phyloP scores from a whole-genome alignment of 768 basidiomycete genomes.

The Clavaria fumosa region DNA sequence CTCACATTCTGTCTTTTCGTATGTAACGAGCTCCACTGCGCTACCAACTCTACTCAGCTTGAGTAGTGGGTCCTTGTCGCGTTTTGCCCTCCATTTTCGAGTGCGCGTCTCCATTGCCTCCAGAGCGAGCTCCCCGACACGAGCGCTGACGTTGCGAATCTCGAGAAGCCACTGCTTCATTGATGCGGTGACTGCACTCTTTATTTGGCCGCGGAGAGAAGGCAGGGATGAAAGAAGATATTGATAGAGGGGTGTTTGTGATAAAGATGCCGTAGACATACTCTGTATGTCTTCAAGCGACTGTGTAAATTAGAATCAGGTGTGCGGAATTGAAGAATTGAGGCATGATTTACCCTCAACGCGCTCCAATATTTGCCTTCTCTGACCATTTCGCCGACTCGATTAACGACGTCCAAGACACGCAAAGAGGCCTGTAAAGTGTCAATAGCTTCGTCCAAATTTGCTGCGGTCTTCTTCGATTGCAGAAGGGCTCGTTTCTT shows the following conservation, averaged over 20 bases:
- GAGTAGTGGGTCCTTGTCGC: conserved; percentile 74
- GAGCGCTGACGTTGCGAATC: conserved; percentile 74
- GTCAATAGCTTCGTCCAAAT: conserved; percentile 94
- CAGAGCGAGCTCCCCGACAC: conserved; percentile 75
- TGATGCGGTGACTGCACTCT: conserved; percentile 85
- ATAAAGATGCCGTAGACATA: conserved; percentile 78
- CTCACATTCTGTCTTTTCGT: conserved; percentile 92
- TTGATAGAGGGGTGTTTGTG: conserved; percentile 85
- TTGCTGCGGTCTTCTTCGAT: conserved; percentile 82
- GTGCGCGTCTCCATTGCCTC: conserved; percentile 80
- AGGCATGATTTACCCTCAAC: conserved; percentile 55
- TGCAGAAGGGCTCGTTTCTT: conserved; percentile 87
- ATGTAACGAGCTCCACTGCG: conserved; percentile 80
- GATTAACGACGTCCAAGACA: conserved; percentile 82
- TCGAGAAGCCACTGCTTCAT: conserved; percentile 96
- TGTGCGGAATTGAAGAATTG: conserved; percentile 18
- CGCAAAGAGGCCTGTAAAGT: conserved; percentile 86
- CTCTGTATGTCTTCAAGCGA: conserved; percentile 90
- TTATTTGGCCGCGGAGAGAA: conserved; percentile 76
- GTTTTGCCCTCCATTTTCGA: conserved; percentile 66
- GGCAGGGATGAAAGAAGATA: conserved; percentile 86
- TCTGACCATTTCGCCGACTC: conserved; percentile 85
- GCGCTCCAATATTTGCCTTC: conserved; percentile 97
- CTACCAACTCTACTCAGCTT: conserved; percentile 72
- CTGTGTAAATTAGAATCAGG: conserved; percentile 27